These are phyloP conservation scores for Suillus tomentosus DNA, from an alignment of 768 basidiomycete species.

Conservation along the genomic window DNA sequence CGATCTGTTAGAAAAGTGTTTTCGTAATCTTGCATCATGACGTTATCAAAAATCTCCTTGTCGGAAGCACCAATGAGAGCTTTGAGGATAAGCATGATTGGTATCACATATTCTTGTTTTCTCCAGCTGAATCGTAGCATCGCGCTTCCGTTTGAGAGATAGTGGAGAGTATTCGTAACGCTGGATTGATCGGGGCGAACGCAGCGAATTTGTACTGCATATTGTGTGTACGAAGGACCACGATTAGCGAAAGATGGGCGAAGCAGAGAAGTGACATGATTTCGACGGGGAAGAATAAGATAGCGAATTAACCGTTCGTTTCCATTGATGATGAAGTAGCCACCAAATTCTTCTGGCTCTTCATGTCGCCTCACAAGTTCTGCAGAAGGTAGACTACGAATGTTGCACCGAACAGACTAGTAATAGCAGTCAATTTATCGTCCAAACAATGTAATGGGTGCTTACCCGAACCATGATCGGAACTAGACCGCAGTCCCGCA, in stretches of 20 bases:
- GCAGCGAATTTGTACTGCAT: slow-evolving; percentile 94
- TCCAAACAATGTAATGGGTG: slow-evolving; percentile 18
- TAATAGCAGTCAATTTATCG: slow-evolving; percentile 5
- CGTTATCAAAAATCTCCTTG: slow-evolving; percentile 93
- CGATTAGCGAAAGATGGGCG: slow-evolving; percentile 91
- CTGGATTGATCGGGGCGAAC: slow-evolving; percentile 92
- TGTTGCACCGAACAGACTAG: slow-evolving; percentile 90
- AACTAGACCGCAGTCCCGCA: slow-evolving; percentile 84
- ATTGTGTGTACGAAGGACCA: slow-evolving; percentile 92
- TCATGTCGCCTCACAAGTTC: slow-evolving; percentile 90
- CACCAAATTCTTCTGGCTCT: slow-evolving; percentile 98
- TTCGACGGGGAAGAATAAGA: slow-evolving; percentile 92
- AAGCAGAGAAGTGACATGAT: slow-evolving; percentile 91
- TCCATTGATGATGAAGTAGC: slow-evolving; percentile 98
- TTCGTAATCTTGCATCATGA: slow-evolving; percentile 95
- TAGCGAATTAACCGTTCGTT: slow-evolving; percentile 99
- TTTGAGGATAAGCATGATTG: slow-evolving; percentile 95
- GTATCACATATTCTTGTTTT: slow-evolving; percentile 98
- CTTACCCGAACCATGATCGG: slow-evolving; percentile 97
- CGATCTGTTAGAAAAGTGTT: slow-evolving; percentile 98
- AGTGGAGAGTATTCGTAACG: slow-evolving; percentile 95
- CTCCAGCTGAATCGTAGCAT: slow-evolving; percentile 96
- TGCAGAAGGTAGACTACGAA: slow-evolving; percentile 81
- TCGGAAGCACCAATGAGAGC: slow-evolving; percentile 90
- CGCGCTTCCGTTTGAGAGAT: slow-evolving; percentile 94